phyloP scores from a whole-genome alignment of 208 protist genomes.

The Tritrichomonas musculus region DNA sequence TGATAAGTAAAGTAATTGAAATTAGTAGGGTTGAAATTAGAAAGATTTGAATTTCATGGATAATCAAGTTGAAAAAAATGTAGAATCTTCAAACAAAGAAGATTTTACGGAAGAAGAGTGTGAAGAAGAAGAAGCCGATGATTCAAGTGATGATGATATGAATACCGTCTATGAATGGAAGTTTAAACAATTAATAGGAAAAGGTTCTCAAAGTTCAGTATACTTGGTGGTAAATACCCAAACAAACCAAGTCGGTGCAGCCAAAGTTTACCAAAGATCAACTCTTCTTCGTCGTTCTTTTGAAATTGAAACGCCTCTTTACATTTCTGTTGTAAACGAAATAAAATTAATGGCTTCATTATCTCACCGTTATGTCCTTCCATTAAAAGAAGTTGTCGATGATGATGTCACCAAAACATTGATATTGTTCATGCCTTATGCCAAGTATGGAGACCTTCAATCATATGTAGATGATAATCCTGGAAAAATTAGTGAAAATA shows the following conservation, averaged over 20 bases:
- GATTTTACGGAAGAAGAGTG: neutral
- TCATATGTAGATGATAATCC: neutral
- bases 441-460: neutral
- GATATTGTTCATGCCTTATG: neutral
- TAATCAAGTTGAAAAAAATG: neutral
- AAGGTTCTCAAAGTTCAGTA: neutral
- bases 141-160: neutral
- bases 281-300: neutral
- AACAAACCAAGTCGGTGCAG: neutral
- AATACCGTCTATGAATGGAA: neutral
- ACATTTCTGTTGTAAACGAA: neutral
- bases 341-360: neutral
- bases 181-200: neutral
- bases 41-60: neutral
- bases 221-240: neutral
- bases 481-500: neutral
- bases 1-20: neutral
- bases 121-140: neutral
- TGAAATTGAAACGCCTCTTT: neutral
- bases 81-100: neutral
- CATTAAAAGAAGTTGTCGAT: neutral
- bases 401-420: neutral
- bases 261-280: neutral
- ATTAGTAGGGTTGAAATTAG: neutral
- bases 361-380: neutral